Evolutionary conservation across 768 basidiomycete genomes (phyloP).

Genomic region (Rhodotorula kratochvilovae): DNA sequence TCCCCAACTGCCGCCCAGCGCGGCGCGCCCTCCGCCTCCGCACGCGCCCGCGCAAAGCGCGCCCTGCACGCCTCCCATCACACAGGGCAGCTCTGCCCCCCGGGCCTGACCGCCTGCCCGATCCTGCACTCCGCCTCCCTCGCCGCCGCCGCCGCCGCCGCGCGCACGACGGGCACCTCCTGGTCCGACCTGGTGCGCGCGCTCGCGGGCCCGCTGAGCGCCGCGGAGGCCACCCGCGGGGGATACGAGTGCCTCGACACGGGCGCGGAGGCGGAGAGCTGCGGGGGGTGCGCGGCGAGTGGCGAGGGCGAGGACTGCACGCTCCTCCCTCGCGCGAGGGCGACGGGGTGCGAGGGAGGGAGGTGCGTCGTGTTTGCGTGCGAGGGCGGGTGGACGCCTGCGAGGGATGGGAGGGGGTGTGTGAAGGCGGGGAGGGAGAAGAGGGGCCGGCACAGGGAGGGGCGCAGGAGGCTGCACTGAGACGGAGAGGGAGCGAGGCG

Average conservation of each 20-base stretch:
- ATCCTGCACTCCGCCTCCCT: neutral
- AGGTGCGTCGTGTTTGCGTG: conserved; percentile 17
- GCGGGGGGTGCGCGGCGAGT: conserved; percentile 27
- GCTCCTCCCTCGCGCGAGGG: neutral
- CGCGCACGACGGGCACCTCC: too few species aligned
- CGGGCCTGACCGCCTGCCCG: neutral
- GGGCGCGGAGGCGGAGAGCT: conserved; percentile 9
- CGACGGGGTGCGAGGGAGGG: conserved; percentile 9
- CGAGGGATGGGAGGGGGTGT: neutral
- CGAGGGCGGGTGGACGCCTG: neutral
- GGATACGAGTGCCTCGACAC: conserved; percentile 30
- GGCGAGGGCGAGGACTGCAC: conserved; percentile 4
- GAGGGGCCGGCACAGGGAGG: neutral
- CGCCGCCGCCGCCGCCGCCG: neutral
- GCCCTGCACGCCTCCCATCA: too few species aligned
- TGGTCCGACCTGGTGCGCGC: too few species aligned
- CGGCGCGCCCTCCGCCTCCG: too few species aligned
- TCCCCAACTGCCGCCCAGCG: too few species aligned
- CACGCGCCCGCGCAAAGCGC: too few species aligned
- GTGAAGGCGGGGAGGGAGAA: neutral
- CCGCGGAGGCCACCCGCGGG: accelerated
- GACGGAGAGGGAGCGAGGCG: too few species aligned
- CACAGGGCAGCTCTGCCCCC: too few species aligned
- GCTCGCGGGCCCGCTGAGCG: neutral
- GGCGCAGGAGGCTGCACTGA: neutral